phyloP scores from a whole-genome alignment of 108 stramenopile species.

The Pseudonitzschia pungens region DNA sequence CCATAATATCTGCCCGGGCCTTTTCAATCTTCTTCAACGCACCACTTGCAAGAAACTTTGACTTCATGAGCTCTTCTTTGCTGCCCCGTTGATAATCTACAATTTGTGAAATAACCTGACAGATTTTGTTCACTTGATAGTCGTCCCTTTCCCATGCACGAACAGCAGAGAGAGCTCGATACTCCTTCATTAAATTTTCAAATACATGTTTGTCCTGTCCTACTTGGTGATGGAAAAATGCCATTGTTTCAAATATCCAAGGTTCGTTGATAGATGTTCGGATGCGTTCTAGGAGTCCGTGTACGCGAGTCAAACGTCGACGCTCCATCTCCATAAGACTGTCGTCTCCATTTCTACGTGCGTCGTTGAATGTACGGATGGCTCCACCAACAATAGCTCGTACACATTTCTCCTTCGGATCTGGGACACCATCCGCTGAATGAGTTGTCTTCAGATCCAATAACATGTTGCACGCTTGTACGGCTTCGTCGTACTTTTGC shows the following conservation, averaged over 20 bases:
- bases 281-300: conserved; percentile 63
- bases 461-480: conserved; percentile 73
- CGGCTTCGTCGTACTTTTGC: conserved; percentile 81
- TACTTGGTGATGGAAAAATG: conserved; percentile 62
- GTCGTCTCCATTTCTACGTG: conserved; percentile 24
- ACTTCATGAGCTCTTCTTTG: conserved; percentile 57
- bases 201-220: conserved; percentile 54
- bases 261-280: conserved; percentile 44
- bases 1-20: conserved; percentile 30
- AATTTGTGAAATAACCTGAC: conserved; percentile 56
- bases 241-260: conserved; percentile 76
- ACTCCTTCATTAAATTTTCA: conserved; percentile 82
- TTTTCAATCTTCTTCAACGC: conserved; percentile 58
- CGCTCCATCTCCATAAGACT: conserved; percentile 54
- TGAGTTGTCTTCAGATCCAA: conserved; percentile 56
- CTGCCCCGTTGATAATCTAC: conserved; percentile 44
- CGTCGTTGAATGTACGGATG: conserved; percentile 34
- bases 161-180: conserved; percentile 57
- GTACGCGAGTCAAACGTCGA: conserved; percentile 62
- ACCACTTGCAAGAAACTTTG: conserved; percentile 61
- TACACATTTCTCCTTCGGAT: conserved; percentile 73
- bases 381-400: conserved; percentile 72
- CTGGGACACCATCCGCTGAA: conserved; percentile 56
- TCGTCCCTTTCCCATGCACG: conserved; percentile 74
- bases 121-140: conserved; percentile 47